Percentiles rank a stretch among this genome's conserved stretches.
Conservation (phyloP, 2,329 filamentous ascomycete species). For the Venturia asperata region DNA sequence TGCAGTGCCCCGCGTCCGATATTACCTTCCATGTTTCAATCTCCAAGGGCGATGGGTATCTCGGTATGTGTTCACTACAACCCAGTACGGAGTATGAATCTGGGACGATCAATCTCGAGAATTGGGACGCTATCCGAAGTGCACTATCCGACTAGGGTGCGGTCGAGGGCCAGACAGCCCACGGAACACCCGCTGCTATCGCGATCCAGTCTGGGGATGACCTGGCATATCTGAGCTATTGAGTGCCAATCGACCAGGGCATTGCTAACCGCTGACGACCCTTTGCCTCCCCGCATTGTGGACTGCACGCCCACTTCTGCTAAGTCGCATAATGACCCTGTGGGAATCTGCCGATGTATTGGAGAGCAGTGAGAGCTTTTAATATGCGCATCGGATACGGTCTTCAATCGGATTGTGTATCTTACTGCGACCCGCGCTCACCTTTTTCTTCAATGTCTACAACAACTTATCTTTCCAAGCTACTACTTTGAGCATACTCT, state of each 20-base stretch:
- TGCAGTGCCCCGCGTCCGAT: not conserved
- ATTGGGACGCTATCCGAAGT: not conserved
- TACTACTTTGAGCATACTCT: not conserved
- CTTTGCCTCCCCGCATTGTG: not conserved
- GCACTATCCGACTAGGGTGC: not conserved
- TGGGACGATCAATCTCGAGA: not conserved
- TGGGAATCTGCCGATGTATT: not conserved
- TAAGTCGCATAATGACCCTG: constrained; percentile 1
- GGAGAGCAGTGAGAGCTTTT: not conserved
- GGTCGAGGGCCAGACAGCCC: not conserved
- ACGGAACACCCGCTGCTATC: not conserved
- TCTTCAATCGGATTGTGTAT: not conserved
- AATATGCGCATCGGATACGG: not conserved
- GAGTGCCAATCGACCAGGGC: not conserved
- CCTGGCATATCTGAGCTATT: not conserved
- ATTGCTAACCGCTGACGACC: not conserved
- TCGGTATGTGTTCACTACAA: not conserved
- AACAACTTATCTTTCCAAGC: not conserved
- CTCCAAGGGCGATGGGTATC: not conserved
- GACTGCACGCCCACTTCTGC: not conserved
- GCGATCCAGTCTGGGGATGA: not conserved
- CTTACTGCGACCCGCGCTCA: not conserved
- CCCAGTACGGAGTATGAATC: not conserved
- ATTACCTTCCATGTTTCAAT: not conserved
- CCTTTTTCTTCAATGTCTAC: not conserved